Base-by-base conservation (phyloP, 768 basidiomycete species). In the Serendipita indica region DNA sequence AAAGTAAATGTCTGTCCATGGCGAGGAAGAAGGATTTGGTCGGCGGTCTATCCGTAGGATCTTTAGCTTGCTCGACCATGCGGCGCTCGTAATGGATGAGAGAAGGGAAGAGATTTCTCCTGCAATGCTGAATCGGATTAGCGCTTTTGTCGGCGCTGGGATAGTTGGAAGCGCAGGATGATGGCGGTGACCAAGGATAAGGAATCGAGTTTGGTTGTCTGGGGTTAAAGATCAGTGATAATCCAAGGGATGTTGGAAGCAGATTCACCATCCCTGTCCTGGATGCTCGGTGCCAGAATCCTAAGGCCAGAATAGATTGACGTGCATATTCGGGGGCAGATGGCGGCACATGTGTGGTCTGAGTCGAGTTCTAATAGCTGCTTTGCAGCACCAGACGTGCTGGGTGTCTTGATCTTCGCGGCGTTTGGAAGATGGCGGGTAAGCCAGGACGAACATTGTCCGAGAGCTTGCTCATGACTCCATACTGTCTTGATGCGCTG, bases 131-230 rank as follows among this genome's bases (percentile, higher is more conserved):
- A n/a, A n/a, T 10, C 35, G 35, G n/a, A 37, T 10, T 37, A 37
- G 35, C n/a, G 35, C n/a, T n/a, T n/a, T 10, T 37, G 35, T 37
- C 35, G 35, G 35, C 35, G n/a, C 35, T n/a, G n/a, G n/a, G n/a
- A n/a, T n/a, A n/a, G n/a, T n/a, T n/a, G n/a, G n/a, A n/a, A n/a
- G n/a, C n/a, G n/a, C n/a, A n/a, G n/a, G n/a, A n/a, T n/a, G n/a
- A n/a, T n/a, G n/a, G 49, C 30, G 30, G 20, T 28, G 22, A 10
- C 16, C 49, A 54, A 54, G n/a, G 30, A 54, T 54, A 27, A n/a
- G n/a, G n/a, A 54, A 54, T 6, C 49, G 49, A 16, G 49, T 54
- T 28, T 54, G 49, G 32, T 54, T 54, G 32, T 54, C 49, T 54
- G 2, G 2, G 12, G n/a, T 20, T 4, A 27, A 1, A 1, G 1